These are phyloP conservation scores for Porcisia hertigi DNA, from an alignment of 208 protist species.

Conservation along the genomic window DNA sequence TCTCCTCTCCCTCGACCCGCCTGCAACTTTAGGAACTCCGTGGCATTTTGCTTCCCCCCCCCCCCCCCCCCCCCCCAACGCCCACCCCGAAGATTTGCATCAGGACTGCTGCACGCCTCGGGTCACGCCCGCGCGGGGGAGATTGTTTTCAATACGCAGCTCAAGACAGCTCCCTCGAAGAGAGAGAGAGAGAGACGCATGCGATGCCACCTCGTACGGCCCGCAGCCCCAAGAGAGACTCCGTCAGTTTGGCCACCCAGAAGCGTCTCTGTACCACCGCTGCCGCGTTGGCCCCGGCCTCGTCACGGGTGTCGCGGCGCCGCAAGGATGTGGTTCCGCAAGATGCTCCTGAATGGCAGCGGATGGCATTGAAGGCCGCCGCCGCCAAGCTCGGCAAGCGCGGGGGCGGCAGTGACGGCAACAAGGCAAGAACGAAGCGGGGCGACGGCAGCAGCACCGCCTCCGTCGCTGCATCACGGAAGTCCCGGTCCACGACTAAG, in stretches of 20 bases:
- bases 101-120: not conserved
- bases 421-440: not conserved
- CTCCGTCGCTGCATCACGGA: not conserved
- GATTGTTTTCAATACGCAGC: not conserved
- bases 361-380: slow-evolving; percentile 27
- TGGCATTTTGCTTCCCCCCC: not conserved
- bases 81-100: not conserved
- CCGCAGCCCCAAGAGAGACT: slow-evolving; percentile 16
- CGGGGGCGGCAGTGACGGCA: not conserved
- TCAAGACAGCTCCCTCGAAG: not conserved
- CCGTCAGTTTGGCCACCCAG: slow-evolving; percentile 22
- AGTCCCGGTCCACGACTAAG: not conserved
- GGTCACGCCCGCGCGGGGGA: not conserved
- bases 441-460: not conserved
- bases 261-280: slow-evolving; percentile 10
- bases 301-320: slow-evolving; percentile 33
- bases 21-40: not conserved
- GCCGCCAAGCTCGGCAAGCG: slow-evolving; percentile 14
- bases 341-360: slow-evolving; percentile 35
- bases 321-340: slow-evolving; percentile 27
- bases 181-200: not conserved
- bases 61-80: not conserved
- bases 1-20: not conserved
- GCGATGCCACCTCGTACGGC: slow-evolving; percentile 26
- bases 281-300: not conserved